Conservation (phyloP, 2,329 filamentous ascomycete genomes). For the Sclerotinia borealis region DNA sequence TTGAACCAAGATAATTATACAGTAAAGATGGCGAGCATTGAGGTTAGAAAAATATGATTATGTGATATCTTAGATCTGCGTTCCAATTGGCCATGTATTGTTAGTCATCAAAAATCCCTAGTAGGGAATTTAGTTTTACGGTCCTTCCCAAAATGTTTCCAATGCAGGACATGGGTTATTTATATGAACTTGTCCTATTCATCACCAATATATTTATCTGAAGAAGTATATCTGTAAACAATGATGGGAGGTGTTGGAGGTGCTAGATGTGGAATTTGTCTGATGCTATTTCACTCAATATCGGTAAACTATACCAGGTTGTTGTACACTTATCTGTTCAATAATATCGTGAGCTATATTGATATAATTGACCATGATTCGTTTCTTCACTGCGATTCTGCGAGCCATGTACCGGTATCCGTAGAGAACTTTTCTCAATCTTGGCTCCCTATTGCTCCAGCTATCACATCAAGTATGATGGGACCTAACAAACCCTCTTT, state of each 20-base stretch:
- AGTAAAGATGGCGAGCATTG: too few relatives aligned
- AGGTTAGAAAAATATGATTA: neutral
- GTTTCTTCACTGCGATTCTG: neutral
- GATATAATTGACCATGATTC: too few relatives aligned
- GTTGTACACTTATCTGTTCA: neutral
- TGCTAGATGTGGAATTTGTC: neutral
- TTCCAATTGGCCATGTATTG: neutral
- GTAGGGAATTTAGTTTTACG: too few relatives aligned
- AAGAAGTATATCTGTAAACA: too few relatives aligned
- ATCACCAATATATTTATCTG: too few relatives aligned
- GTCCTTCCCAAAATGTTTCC: too few relatives aligned
- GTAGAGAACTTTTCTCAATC: too few relatives aligned
- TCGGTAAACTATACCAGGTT: neutral
- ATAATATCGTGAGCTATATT: neutral
- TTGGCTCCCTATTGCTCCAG: neutral
- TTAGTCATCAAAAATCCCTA: neutral
- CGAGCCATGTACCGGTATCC: neutral
- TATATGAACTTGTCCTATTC: too few relatives aligned
- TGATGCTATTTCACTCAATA: neutral
- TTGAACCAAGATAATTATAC: too few relatives aligned
- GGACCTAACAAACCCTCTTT: too few relatives aligned
- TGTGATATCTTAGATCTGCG: neutral
- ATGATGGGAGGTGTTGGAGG: neutral
- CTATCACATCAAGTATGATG: neutral
- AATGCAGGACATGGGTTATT: too few relatives aligned